Evolutionary conservation across 2,329 filamentous ascomycete genomes (phyloP).

Genomic region (Fulvia fulva): DNA sequence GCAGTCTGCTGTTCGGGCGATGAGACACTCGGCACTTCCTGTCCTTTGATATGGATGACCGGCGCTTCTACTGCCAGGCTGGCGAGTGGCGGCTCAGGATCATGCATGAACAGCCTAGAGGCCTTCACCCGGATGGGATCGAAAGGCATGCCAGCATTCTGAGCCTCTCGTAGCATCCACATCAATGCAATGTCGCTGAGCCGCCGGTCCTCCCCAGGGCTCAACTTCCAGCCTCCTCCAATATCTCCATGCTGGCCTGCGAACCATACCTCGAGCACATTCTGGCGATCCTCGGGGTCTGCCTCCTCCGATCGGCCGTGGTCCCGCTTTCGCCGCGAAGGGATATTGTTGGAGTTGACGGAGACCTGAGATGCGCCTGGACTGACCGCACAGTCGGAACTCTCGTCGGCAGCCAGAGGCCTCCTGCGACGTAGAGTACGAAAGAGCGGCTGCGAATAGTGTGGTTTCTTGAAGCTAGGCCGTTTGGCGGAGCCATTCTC

Average conservation of each 20-base stretch:
- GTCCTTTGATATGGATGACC: slow-evolving; percentile 5
- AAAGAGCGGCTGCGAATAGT: slow-evolving; percentile 10
- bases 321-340: slow-evolving; percentile 2
- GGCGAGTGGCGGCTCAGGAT: not conserved
- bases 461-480: slow-evolving; percentile 7
- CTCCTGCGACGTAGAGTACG: slow-evolving; percentile 9
- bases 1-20: not conserved
- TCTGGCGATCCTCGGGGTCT: slow-evolving; percentile 49
- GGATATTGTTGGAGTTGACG: slow-evolving; percentile 15
- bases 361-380: slow-evolving; percentile 29
- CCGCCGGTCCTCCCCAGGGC: slow-evolving; percentile 10
- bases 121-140: slow-evolving; percentile 55
- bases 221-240: slow-evolving; percentile 9
- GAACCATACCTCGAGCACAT: slow-evolving; percentile 79
- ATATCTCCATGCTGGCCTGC: slow-evolving; percentile 53
- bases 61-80: slow-evolving; percentile 2
- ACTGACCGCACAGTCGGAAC: slow-evolving; percentile 14
- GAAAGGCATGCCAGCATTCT: slow-evolving; percentile 64
- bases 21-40: not conserved
- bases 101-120: slow-evolving; percentile 10
- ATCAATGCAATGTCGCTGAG: slow-evolving; percentile 14
- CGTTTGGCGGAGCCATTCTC: not conserved
- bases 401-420: not conserved
- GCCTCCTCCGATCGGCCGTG: slow-evolving; percentile 29
- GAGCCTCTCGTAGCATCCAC: slow-evolving; percentile 60